Base-by-base conservation (phyloP, 441 rosid genomes). In the Arabidopsis hybrid region DNA sequence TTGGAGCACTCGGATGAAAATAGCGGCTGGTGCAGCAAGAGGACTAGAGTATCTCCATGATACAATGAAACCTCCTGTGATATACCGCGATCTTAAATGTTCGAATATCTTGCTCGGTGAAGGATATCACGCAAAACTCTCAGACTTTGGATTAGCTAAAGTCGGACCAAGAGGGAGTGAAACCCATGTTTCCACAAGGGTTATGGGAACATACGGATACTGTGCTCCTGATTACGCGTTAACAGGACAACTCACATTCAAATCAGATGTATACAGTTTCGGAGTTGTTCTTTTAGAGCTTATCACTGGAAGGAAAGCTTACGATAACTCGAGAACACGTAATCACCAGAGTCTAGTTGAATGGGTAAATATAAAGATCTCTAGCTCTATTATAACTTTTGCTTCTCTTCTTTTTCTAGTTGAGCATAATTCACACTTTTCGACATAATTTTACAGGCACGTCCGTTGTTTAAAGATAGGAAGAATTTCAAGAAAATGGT, bases 171-270 rank as follows among this genome's bases (percentile, higher is more conserved):
- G 79, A 16, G 93, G 93, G 7, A 86, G 78, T 65, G 74, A 82
- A 46, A 89, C 91, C 9, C 93, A 89, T 55, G 93, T 88, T 57
- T 88, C 93, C 38, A 88, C 92, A 0, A 81, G 92, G 77, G 90
- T 88, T 59, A 88, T 88, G 92, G 92, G 92, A 53, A 88, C 92
- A 1, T 85, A 85, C n/a, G 90, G 92, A 10, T 88, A 88, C 46
- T 88, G 90, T 73, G 90, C 92, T 1, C 92, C 92, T n/a, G 92
- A 88, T 34, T 88, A 88, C 53, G 92, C 92, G 12, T 78, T 88
- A 87, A 88, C 93, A 0, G 89, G 93, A 29, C 89, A 84, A 62
- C 78, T 89, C 75, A 86, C 89, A 4, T 85, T 87, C 71, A 85
- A 86, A 71, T 88, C 93, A 29, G 93, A 88, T 72, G 75, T 88